phyloP scores from a whole-genome alignment of 768 basidiomycete species.

The Suillus ampliporus region DNA sequence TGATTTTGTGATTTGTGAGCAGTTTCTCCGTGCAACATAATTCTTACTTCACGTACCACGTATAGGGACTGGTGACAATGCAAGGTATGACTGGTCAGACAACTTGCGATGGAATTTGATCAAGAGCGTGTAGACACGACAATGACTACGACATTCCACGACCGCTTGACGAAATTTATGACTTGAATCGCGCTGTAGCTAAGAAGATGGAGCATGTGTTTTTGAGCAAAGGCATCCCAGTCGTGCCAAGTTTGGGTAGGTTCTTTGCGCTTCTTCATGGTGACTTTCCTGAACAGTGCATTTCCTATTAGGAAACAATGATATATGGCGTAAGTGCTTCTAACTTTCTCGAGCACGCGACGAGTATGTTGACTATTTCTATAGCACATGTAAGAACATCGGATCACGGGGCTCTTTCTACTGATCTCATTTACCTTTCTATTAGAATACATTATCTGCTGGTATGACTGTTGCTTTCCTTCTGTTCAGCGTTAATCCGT shows the following conservation, averaged over 20 bases:
- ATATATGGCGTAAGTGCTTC: constrained; percentile 79
- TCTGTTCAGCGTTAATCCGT: constrained; percentile 8
- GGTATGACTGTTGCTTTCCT: constrained; percentile 41
- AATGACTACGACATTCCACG: constrained; percentile 80
- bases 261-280: constrained; percentile 9
- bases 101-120: not conserved
- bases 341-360: constrained; percentile 14
- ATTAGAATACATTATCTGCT: constrained; percentile 68
- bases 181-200: constrained; percentile 71
- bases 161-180: constrained; percentile 78
- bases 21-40: not conserved
- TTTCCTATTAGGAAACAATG: constrained; percentile 74
- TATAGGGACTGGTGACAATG: constrained; percentile 79
- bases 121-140: constrained; percentile 63
- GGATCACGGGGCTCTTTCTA: constrained; percentile 10
- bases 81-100: constrained; percentile 47
- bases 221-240: constrained; percentile 66
- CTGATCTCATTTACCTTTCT: constrained; percentile 12
- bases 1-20: constrained; percentile 86
- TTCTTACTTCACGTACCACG: not conserved
- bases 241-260: constrained; percentile 80
- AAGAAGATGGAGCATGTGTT: constrained; percentile 76
- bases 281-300: constrained; percentile 1
- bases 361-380: constrained; percentile 19
- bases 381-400: constrained; percentile 60